These are phyloP conservation scores for Erigeron philadelphicus DNA, from an alignment of 140 eudicot genomes.

Conservation along the genomic window DNA sequence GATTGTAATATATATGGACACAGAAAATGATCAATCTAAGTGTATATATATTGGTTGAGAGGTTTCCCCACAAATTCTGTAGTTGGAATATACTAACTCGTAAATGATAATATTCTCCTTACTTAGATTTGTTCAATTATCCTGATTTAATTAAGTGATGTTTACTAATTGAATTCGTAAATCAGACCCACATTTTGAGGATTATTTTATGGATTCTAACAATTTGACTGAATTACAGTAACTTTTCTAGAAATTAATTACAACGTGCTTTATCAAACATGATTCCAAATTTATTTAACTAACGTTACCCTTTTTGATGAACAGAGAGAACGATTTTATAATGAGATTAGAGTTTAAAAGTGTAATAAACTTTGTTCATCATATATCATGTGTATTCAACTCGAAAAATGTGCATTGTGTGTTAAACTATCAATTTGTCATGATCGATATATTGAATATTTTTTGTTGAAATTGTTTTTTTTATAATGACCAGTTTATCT, in stretches of 20 bases:
- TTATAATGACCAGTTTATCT: too few relatives aligned
- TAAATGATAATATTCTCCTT: conserved; percentile 3
- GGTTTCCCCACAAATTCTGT: not conserved
- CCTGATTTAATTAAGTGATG: conserved; percentile 7
- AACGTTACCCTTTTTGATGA: not conserved
- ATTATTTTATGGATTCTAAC: conserved; percentile 9
- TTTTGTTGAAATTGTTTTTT: too few relatives aligned
- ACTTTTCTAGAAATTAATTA: not conserved
- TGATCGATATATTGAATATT: too few relatives aligned
- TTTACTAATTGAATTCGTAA: conserved; percentile 12
- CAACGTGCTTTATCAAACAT: not conserved
- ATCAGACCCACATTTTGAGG: conserved; percentile 1
- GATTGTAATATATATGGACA: not conserved
- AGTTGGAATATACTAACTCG: conserved; percentile 16
- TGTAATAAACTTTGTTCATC: too few relatives aligned
- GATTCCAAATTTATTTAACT: not conserved
- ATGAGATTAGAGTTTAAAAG: too few relatives aligned
- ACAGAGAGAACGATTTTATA: not conserved
- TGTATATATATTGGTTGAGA: too few relatives aligned
- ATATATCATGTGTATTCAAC: too few relatives aligned
- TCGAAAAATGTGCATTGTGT: too few relatives aligned
- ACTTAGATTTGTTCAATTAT: conserved; percentile 18
- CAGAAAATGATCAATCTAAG: too few relatives aligned
- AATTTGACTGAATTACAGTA: conserved; percentile 6
- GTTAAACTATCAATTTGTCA: too few relatives aligned